A percentile compares a stretch with the other conserved stretches of the same genome.
These are phyloP conservation scores for Ilex aquifolium DNA, from an alignment of 257 asterid genomes.

Conservation along the genomic window DNA sequence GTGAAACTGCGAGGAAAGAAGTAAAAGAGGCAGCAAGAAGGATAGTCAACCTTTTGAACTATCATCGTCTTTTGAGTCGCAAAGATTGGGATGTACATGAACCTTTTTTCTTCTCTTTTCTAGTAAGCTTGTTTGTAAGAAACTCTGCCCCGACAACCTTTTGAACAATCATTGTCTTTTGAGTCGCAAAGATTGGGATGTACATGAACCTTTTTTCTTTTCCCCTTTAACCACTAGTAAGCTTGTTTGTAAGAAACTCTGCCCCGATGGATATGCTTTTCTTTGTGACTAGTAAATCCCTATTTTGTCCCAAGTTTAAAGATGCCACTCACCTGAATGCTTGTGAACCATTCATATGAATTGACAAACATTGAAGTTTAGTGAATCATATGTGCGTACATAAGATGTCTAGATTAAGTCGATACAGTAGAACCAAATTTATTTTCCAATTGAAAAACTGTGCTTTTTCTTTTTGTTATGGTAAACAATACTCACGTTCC, in stretches of 20 bases:
- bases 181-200: constrained; percentile 20
- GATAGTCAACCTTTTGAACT: constrained; percentile 14
- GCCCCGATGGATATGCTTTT: constrained; percentile 17
- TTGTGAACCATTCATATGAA: no score
- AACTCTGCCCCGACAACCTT: constrained; percentile 9
- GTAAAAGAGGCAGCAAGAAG: constrained; percentile 14
- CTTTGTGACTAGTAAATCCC: constrained; percentile 22
- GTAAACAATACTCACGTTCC: no score
- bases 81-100: constrained; percentile 28
- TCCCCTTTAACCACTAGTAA: constrained; percentile 14
- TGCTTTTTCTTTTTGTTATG: no score
- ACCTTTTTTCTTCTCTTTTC: constrained; percentile 4
- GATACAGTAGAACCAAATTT: no score
- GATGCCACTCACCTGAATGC: no score
- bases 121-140: constrained; percentile 15
- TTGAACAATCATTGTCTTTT: constrained; percentile 14
- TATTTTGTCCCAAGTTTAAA: constrained; percentile 2
- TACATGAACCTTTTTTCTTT: constrained; percentile 23
- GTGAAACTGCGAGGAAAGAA: constrained; percentile 72
- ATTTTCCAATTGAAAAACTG: no score
- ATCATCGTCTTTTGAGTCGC: constrained; percentile 17
- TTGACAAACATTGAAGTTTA: no score
- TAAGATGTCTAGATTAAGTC: no score
- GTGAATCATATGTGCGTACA: no score
- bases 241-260: constrained; percentile 13